Evolutionary conservation across 345 rosid genomes (phyloP), one percentile per base, ranked within the genome.

Genomic region (Iberis pinnata): DNA sequence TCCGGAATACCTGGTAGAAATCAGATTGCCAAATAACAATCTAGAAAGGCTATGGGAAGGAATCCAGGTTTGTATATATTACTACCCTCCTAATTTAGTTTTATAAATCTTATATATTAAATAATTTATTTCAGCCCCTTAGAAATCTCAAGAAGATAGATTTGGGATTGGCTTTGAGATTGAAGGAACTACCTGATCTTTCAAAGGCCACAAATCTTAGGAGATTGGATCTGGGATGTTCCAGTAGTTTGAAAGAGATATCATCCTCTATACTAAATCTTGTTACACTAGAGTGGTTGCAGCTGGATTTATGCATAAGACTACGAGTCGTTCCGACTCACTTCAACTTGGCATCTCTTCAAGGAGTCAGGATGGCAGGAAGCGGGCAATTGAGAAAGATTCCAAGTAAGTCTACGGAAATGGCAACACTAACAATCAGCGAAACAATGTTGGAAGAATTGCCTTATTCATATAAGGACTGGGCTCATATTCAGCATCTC

Each of bases 111-210:
- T n/a, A n/a, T n/a, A n/a, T n/a, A n/a, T n/a, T n/a, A n/a, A n/a
- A n/a, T n/a, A n/a, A n/a, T n/a, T n/a, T n/a, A n/a, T n/a, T n/a
- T n/a, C 55, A 73, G 75, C 7, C 31, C 11, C 43, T 61, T 18
- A 24, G 12, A 10, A 70, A 70, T 12, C 52, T 73, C 17, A 70
- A 40, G 55, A 9, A 7, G n/a, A 6, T 76, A 4, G 14, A 43
- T 33, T 58, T 76, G 42, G 1, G 4, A n/a, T n/a, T 0, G 0
- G 0, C 63, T 2, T 0, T 1, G 1, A 10, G 12, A 4, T 48
- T 75, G 51, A 53, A 25, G 4, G 45, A 25, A 49, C 55, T 69
- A 40, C 65, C 73, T 29, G 33, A 73, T 43, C 58, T 66, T 14
- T 69, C 63, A 3, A 4, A 48, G 0, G 68, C 72, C 8, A 24